Percentiles rank a stretch among this genome's conserved stretches.
Evolutionary conservation across 176 grass and related monocot species (phyloP).

Genomic region (Oryza meridionalis): DNA sequence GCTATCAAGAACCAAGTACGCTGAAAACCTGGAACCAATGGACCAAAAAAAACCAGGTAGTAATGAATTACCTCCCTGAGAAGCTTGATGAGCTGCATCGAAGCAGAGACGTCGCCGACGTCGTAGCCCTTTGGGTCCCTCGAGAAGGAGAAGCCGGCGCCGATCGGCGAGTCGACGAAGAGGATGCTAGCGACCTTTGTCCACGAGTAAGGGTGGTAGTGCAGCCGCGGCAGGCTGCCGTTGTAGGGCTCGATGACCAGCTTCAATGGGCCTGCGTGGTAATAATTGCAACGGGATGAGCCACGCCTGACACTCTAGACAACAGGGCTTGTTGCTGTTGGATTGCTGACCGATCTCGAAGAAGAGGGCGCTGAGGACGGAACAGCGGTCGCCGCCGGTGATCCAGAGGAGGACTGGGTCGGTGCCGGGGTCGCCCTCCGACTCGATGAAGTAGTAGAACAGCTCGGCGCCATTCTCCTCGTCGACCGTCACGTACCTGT

Average conservation of each 20-base stretch:
- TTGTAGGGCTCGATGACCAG: background rate
- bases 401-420: slow-evolving; percentile 41
- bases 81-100: background rate
- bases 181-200: background rate
- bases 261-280: background rate
- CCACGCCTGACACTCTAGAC: too few relatives aligned
- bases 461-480: slow-evolving; percentile 36
- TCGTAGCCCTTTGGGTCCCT: background rate
- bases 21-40: too few relatives aligned
- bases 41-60: too few relatives aligned
- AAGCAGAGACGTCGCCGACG: slow-evolving; percentile 14
- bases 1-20: too few relatives aligned
- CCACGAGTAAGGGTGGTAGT: slow-evolving; percentile 14
- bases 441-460: slow-evolving; percentile 53
- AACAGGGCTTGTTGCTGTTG: too few relatives aligned
- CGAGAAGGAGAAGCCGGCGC: background rate
- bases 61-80: too few relatives aligned
- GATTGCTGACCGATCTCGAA: slow-evolving; percentile 33
- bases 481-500: slow-evolving; percentile 43
- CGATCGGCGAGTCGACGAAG: slow-evolving; percentile 27
- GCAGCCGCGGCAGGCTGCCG: background rate
- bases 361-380: slow-evolving; percentile 18
- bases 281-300: too few relatives aligned
- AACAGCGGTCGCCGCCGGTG: slow-evolving; percentile 39
- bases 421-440: slow-evolving; percentile 32